Conservation (phyloP, 2,329 filamentous ascomycete species). For the Rutstroemia sp. region DNA sequence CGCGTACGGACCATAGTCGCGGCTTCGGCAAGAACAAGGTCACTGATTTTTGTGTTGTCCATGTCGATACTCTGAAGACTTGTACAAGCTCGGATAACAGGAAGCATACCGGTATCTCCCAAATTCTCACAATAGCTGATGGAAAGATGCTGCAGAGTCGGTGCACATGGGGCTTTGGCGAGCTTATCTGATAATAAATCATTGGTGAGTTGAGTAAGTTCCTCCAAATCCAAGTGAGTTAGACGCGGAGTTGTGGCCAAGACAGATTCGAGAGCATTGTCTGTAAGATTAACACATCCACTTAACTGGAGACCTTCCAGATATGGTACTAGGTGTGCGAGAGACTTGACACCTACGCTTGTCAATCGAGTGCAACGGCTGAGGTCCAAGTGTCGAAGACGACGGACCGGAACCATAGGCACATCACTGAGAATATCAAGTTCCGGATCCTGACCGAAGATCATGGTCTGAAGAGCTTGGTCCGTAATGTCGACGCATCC, state of each 20-base stretch:
- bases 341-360: conserved; percentile 58
- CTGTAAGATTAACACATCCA: conserved; percentile 66
- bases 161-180: conserved; percentile 67
- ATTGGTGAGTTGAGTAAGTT: conserved; percentile 73
- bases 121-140: conserved; percentile 86
- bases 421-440: conserved; percentile 73
- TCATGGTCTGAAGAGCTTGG: conserved; percentile 61
- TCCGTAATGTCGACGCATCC: conserved; percentile 76
- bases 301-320: conserved; percentile 79
- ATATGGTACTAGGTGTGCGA: conserved; percentile 69
- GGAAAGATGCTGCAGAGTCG: conserved; percentile 68
- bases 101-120: conserved; percentile 76
- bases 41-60: conserved; percentile 89
- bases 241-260: conserved; percentile 69
- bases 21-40: conserved; percentile 78
- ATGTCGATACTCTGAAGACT: conserved; percentile 67
- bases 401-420: conserved; percentile 69
- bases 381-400: conserved; percentile 76
- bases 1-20: conserved; percentile 70
- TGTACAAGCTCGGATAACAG: conserved; percentile 68
- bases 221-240: conserved; percentile 84
- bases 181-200: conserved; percentile 62
- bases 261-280: conserved; percentile 63
- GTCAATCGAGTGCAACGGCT: conserved; percentile 72
- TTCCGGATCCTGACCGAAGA: conserved; percentile 69